phyloP scores from a whole-genome alignment of 306 rosid species.

The Prunus kanzakura region DNA sequence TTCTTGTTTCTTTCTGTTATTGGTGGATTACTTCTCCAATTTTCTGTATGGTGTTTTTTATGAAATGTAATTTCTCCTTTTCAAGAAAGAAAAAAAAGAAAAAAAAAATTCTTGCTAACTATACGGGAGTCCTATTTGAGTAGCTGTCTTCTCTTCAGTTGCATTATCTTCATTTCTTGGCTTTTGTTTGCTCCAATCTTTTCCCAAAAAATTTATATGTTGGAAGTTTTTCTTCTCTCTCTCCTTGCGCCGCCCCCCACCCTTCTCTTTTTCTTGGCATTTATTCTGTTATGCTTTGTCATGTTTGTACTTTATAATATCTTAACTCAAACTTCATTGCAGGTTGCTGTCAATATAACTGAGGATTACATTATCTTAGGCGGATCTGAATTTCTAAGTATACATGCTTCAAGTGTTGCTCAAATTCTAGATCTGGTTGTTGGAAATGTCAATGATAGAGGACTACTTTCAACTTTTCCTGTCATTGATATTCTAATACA shows the following conservation, averaged over 20 bases:
- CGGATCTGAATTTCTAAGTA: constrained; percentile 72
- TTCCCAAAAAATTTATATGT: neutral
- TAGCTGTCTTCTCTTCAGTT: neutral
- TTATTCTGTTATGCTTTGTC: neutral
- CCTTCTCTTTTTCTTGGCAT: neutral
- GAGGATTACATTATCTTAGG: constrained; percentile 91
- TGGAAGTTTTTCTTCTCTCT: neutral
- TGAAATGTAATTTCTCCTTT: too few relatives aligned
- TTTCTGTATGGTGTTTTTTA: too few relatives aligned
- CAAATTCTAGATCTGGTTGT: constrained; percentile 80
- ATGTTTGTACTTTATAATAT: constrained; percentile 13
- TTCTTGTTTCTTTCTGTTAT: too few relatives aligned
- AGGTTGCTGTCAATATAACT: constrained; percentile 79
- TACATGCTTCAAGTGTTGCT: constrained; percentile 80
- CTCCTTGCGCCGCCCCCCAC: neutral
- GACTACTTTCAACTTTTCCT: constrained; percentile 76
- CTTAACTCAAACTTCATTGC: constrained; percentile 32
- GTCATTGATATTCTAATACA: constrained; percentile 82
- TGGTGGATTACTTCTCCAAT: too few relatives aligned
- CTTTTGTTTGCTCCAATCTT: neutral
- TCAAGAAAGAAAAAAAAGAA: too few relatives aligned
- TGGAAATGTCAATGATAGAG: constrained; percentile 88
- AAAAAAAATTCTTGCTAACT: neutral
- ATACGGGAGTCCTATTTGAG: neutral
- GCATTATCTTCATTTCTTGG: neutral